A percentile compares a stretch with the other conserved stretches of the same genome.
phyloP scores from a whole-genome alignment of 1,139 yeast genomes.

The Lodderomyces parapsilosis region DNA sequence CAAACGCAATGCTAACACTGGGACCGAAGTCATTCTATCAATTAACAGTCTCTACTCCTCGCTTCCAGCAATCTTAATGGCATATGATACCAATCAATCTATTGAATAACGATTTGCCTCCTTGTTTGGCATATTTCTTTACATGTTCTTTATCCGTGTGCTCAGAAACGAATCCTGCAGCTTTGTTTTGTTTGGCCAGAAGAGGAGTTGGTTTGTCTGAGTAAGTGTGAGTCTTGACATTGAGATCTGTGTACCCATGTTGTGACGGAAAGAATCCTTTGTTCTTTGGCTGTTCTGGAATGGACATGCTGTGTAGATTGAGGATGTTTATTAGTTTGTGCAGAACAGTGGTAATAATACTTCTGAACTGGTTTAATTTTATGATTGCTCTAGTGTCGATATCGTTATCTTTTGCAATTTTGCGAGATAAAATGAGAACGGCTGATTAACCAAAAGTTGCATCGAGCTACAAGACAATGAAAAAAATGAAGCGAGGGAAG shows the following conservation, averaged over 20 bases:
- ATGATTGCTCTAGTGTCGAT: neutral
- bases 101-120: slow-evolving; percentile 19
- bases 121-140: slow-evolving; percentile 34
- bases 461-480: too few species aligned
- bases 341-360: too few species aligned
- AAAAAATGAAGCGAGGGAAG: too few species aligned
- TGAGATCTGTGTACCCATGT: slow-evolving; percentile 32
- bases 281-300: slow-evolving; percentile 34
- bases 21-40: too few species aligned
- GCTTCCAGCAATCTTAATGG: slow-evolving; percentile 9
- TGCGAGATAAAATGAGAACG: neutral
- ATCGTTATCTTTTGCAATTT: neutral
- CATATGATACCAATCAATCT: slow-evolving; percentile 21
- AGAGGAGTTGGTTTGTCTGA: slow-evolving; percentile 38
- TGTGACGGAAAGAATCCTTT: slow-evolving; percentile 29
- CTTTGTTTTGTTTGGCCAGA: slow-evolving; percentile 24
- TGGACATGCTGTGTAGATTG: neutral
- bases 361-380: too few species aligned
- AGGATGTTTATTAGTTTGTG: too few species aligned
- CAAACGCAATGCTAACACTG: neutral
- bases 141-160: slow-evolving; percentile 38
- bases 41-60: too few species aligned
- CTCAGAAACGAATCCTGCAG: slow-evolving; percentile 26
- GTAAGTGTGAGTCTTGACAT: slow-evolving; percentile 33
- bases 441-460: neutral